A percentile compares a stretch with the other conserved stretches of the same genome.
These are phyloP conservation scores for Pseudoscleropodium purum DNA, from an alignment of 225 moss, liverwort and hornwort species.

Conservation along the genomic window DNA sequence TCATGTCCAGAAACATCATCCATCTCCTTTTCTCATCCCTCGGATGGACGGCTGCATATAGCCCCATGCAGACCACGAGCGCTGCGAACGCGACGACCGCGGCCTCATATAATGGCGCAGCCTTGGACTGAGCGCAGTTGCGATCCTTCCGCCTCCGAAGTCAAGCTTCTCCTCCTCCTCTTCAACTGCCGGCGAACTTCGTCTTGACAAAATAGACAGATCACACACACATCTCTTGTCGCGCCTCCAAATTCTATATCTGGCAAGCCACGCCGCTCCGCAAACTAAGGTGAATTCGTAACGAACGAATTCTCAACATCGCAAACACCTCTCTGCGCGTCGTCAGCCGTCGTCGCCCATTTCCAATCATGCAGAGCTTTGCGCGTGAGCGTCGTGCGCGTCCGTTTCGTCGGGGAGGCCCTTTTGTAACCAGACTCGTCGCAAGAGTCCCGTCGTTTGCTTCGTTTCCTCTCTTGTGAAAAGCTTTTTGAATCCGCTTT, in stretches of 20 bases:
- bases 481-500: neutral
- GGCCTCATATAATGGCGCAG: slow-evolving; percentile 10
- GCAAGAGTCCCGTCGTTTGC: neutral
- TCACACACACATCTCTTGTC: neutral
- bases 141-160: neutral
- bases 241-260: neutral
- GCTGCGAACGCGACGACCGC: neutral
- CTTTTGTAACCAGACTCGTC: neutral
- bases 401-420: neutral
- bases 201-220: neutral
- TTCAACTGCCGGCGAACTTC: neutral
- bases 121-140: neutral
- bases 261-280: neutral
- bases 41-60: neutral
- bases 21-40: neutral
- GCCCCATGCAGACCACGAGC: neutral
- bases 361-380: neutral
- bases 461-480: neutral
- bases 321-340: neutral
- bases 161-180: neutral
- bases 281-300: neutral
- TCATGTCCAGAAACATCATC: neutral
- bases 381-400: slow-evolving; percentile 7
- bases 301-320: neutral
- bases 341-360: neutral